These are phyloP conservation scores for Diplosphaera chodatii DNA, from an alignment of 139 green algal genomes.

Conservation along the genomic window DNA sequence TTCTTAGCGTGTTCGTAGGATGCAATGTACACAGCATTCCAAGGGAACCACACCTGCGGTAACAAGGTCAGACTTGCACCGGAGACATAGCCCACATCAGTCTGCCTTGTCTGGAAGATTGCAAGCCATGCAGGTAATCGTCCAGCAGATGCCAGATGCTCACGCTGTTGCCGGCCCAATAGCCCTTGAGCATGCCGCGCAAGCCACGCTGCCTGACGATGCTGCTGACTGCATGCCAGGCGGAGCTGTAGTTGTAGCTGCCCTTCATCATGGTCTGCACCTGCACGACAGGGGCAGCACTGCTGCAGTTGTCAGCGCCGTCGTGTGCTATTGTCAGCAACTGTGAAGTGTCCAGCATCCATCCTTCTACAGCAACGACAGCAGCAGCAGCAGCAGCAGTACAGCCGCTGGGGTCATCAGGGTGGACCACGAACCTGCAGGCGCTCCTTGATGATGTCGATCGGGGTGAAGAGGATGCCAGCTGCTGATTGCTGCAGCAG, in stretches of 20 bases:
- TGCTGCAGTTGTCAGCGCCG: too few relatives aligned
- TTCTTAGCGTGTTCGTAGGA: conserved; percentile 54
- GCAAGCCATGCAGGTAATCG: too few relatives aligned
- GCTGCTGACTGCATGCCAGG: neutral
- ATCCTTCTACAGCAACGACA: too few relatives aligned
- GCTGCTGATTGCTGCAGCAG: conserved; percentile 53
- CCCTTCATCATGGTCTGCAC: neutral
- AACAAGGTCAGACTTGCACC: too few relatives aligned
- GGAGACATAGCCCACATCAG: too few relatives aligned
- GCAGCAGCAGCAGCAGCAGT: too few relatives aligned
- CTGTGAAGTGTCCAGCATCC: neutral
- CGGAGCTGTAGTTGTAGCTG: neutral
- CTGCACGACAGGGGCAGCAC: too few relatives aligned
- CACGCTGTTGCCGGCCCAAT: conserved; percentile 51
- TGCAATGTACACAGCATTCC: conserved; percentile 72
- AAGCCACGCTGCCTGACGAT: conserved; percentile 51
- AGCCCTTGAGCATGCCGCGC: conserved; percentile 26
- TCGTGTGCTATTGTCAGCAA: neutral
- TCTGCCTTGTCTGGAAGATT: too few relatives aligned
- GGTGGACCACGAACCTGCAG: neutral
- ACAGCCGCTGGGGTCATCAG: too few relatives aligned
- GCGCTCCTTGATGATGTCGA: conserved; percentile 69
- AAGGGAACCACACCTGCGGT: conserved; percentile 68
- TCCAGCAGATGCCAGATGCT: too few relatives aligned
- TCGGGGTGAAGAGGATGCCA: conserved; percentile 77